Evolutionary conservation across 1,284 basidiomycete genomes (phyloP).

Genomic region (Naganishia sp.): DNA sequence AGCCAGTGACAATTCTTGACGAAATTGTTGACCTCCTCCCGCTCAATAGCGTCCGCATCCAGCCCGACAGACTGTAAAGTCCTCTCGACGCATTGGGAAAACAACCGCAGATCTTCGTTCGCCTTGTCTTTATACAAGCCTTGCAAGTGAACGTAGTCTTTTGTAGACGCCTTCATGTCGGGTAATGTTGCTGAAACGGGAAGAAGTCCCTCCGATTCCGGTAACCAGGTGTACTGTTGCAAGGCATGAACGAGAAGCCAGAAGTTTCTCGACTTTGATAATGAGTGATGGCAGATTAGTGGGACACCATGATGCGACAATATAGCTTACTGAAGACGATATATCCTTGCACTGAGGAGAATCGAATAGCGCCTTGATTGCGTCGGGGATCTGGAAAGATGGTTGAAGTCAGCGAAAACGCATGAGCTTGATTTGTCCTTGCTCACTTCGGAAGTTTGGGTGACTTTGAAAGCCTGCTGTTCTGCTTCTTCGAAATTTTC

Average conservation of each 20-base stretch:
- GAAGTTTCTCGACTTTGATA: slow-evolving; percentile 65
- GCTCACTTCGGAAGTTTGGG: slow-evolving; percentile 62
- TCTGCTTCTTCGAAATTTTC: slow-evolving; percentile 96
- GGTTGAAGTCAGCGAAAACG: background rate
- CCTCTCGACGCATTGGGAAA: slow-evolving; percentile 47
- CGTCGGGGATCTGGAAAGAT: slow-evolving; percentile 13
- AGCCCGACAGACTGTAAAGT: slow-evolving; percentile 45
- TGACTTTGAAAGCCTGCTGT: slow-evolving; percentile 74
- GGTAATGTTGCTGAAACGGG: slow-evolving; percentile 73
- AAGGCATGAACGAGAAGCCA: slow-evolving; percentile 84
- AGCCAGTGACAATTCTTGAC: slow-evolving; percentile 87
- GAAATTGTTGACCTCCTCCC: slow-evolving; percentile 70
- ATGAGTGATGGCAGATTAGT: background rate
- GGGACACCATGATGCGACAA: background rate
- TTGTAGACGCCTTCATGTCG: slow-evolving; percentile 93
- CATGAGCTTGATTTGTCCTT: background rate
- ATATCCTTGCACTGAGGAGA: slow-evolving; percentile 13
- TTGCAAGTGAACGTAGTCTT: slow-evolving; percentile 62
- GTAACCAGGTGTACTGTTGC: slow-evolving; percentile 57
- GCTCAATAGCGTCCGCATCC: slow-evolving; percentile 55
- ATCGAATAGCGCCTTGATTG: slow-evolving; percentile 17
- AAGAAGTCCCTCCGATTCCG: slow-evolving; percentile 57
- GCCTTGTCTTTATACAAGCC: slow-evolving; percentile 51
- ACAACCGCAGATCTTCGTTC: slow-evolving; percentile 43
- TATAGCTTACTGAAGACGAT: slow-evolving; percentile 16